Percentiles rank a stretch among this genome's conserved stretches.
Conservation (phyloP, 2,329 filamentous ascomycete species). For the Chaetomiaceae sp. region DNA sequence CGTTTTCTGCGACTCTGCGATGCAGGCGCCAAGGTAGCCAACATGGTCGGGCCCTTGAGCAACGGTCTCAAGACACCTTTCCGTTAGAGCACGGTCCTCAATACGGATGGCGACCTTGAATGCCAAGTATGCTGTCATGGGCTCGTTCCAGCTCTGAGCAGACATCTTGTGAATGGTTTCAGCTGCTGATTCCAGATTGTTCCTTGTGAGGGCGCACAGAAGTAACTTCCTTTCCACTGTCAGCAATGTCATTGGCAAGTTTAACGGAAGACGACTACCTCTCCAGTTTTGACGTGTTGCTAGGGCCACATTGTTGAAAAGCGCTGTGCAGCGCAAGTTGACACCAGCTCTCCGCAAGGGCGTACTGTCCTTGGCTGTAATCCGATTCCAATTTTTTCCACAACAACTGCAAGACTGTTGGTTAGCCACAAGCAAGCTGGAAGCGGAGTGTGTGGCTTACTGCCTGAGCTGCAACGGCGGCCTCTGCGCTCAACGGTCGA, state of each 20-base stretch:
- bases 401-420: conserved; percentile 52
- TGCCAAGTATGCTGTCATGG: conserved; percentile 65
- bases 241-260: conserved; percentile 9
- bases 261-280: conserved; percentile 40
- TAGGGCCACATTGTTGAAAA: conserved; percentile 58
- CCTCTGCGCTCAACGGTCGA: conserved; percentile 48
- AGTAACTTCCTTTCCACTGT: conserved; percentile 59
- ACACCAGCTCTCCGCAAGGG: conserved; percentile 64
- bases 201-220: conserved; percentile 57
- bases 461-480: conserved; percentile 62
- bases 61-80: conserved; percentile 57
- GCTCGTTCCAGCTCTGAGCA: conserved; percentile 49
- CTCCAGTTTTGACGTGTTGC: conserved; percentile 62
- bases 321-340: conserved; percentile 57
- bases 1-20: conserved; percentile 64
- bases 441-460: conserved; percentile 36
- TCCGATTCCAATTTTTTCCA: conserved; percentile 71
- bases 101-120: conserved; percentile 64
- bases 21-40: conserved; percentile 71
- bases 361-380: conserved; percentile 46
- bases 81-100: conserved; percentile 52
- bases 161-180: conserved; percentile 55
- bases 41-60: conserved; percentile 47
- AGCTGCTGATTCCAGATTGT: conserved; percentile 48
- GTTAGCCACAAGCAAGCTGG: neutral